Percentiles rank a stretch among this genome's conserved stretches.
Evolutionary conservation across 2,329 filamentous ascomycete genomes (phyloP).

Genomic region (Sordariomycetes sp.): DNA sequence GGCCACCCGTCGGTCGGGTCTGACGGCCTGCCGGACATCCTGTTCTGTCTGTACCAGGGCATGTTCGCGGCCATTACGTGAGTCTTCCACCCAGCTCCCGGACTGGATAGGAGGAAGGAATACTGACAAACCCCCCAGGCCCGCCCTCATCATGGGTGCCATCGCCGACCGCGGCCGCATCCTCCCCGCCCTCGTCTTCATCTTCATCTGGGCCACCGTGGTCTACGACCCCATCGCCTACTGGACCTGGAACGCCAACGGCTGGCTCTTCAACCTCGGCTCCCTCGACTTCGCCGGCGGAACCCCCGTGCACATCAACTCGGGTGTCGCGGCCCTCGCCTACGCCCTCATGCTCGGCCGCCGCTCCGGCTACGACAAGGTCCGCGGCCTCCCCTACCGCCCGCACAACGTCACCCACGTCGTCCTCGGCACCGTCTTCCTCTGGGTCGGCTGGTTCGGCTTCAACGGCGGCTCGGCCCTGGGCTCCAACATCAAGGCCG

Average conservation of each 20-base stretch:
- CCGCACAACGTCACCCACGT: constrained; percentile 68
- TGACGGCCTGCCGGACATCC: constrained; percentile 62
- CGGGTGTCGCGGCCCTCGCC: constrained; percentile 60
- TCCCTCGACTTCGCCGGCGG: constrained; percentile 67
- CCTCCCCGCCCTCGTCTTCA: constrained; percentile 52
- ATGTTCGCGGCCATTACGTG: constrained; percentile 87
- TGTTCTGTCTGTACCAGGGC: constrained; percentile 80
- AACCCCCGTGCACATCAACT: constrained; percentile 65
- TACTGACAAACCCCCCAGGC: constrained; percentile 19
- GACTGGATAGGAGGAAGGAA: neutral
- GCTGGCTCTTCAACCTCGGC: constrained; percentile 59
- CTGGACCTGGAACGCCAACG: constrained; percentile 68
- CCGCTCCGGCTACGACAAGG: constrained; percentile 50
- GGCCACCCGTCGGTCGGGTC: constrained; percentile 67
- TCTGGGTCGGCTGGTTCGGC: constrained; percentile 95
- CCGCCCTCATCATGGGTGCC: constrained; percentile 48
- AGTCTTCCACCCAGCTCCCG: constrained; percentile 20
- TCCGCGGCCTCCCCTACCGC: constrained; percentile 52
- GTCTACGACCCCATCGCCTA: constrained; percentile 67
- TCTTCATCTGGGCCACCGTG: constrained; percentile 61
- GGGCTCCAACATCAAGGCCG: constrained; percentile 70
- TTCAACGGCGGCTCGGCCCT: constrained; percentile 87
- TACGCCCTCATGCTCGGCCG: constrained; percentile 66
- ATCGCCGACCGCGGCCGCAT: constrained; percentile 51
- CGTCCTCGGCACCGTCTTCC: constrained; percentile 60